Conservation (phyloP, 768 basidiomycete genomes). For the Arthromyces matolae region DNA sequence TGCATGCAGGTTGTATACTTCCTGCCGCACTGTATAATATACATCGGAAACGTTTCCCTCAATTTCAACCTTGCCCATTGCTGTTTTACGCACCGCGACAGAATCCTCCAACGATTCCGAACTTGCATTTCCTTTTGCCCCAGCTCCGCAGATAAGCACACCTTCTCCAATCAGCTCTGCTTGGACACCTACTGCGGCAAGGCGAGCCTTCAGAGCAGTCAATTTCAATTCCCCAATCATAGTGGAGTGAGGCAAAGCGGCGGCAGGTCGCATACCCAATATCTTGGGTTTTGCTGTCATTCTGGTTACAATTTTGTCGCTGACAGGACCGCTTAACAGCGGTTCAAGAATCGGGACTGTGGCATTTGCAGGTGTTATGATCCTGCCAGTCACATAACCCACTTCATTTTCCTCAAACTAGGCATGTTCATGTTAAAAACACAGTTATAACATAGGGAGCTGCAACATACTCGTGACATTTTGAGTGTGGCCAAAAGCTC, state of each 20-base stretch:
- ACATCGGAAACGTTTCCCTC: conserved; percentile 87
- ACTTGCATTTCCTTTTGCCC: conserved; percentile 39
- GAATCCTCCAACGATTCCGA: conserved; percentile 54
- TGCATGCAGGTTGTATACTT: conserved; percentile 90
- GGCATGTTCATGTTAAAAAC: background rate
- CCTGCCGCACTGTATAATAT: conserved; percentile 84
- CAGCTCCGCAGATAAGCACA: conserved; percentile 81
- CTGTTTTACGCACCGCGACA: conserved; percentile 88
- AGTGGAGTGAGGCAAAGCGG: conserved; percentile 77
- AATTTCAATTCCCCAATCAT: conserved; percentile 98
- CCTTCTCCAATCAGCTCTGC: conserved; percentile 98
- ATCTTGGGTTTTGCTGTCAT: conserved; percentile 33
- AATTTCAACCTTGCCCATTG: conserved; percentile 78
- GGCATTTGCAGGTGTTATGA: conserved; percentile 80
- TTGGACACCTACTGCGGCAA: conserved; percentile 72
- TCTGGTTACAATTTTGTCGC: conserved; percentile 19
- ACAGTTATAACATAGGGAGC: background rate
- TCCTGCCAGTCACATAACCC: conserved; percentile 86
- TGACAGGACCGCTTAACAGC: conserved; percentile 29
- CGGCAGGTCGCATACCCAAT: conserved; percentile 64
- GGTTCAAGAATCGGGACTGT: conserved; percentile 88
- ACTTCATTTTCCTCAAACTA: conserved; percentile 99
- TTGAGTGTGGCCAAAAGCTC: conserved; percentile 73
- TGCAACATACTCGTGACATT: conserved; percentile 75
- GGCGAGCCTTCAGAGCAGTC: conserved; percentile 78